phyloP scores from a whole-genome alignment of 2,329 filamentous ascomycete species.

The Beauveria caledonica region DNA sequence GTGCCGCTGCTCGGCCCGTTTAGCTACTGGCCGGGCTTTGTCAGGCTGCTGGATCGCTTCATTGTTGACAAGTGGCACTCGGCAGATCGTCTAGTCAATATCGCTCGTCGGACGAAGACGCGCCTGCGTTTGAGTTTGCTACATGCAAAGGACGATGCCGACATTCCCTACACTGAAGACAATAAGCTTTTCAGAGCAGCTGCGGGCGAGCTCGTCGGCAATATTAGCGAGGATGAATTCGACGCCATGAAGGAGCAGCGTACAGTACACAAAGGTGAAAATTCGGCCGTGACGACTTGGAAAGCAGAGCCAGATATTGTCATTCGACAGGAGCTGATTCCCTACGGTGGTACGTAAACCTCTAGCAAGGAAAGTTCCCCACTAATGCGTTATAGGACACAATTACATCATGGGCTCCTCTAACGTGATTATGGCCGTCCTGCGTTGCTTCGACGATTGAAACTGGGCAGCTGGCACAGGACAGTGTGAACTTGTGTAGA shows the following conservation, averaged over 20 bases:
- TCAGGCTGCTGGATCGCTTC: constrained; percentile 50
- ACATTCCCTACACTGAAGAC: constrained; percentile 70
- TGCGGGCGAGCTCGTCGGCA: constrained; percentile 40
- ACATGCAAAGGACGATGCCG: constrained; percentile 71
- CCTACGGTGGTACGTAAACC: constrained; percentile 42
- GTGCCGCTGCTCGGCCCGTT: constrained; percentile 75
- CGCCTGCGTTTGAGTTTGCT: constrained; percentile 61
- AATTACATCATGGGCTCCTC: constrained; percentile 61
- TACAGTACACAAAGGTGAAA: constrained; percentile 35
- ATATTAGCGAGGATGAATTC: constrained; percentile 30
- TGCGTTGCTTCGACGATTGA: constrained; percentile 50
- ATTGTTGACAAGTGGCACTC: constrained; percentile 81
- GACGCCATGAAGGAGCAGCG: constrained; percentile 36
- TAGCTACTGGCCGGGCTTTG: constrained; percentile 54
- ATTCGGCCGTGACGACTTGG: constrained; percentile 42
- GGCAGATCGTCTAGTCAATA: constrained; percentile 52
- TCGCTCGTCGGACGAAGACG: constrained; percentile 42
- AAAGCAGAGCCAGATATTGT: constrained; percentile 35
- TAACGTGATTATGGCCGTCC: constrained; percentile 54
- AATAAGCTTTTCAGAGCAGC: constrained; percentile 55
- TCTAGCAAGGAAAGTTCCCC: no score
- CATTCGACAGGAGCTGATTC: constrained; percentile 46
- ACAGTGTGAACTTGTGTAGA: neutral
- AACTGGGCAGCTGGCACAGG: constrained; percentile 5
- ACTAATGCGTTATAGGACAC: constrained; percentile 43